Evolutionary conservation across 345 rosid species (phyloP).

Genomic region (Sonneratia alba): DNA sequence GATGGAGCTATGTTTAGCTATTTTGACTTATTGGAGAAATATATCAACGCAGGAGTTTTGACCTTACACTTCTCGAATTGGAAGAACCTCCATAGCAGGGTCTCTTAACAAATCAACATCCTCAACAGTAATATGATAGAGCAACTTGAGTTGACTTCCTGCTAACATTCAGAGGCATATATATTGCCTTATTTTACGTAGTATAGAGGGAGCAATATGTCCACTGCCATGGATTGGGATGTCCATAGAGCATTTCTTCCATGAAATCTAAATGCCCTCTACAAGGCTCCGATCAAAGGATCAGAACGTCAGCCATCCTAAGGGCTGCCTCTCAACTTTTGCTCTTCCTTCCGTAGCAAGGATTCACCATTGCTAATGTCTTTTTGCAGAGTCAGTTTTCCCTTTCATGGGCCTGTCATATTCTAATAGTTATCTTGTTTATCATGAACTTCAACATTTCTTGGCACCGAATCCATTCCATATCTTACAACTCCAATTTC

Average conservation of each 20-base stretch:
- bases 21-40: no score
- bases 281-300: neutral
- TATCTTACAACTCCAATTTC: conserved; percentile 39
- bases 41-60: no score
- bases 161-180: neutral
- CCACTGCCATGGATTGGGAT: neutral
- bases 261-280: neutral
- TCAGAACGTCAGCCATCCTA: no score
- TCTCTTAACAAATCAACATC: no score
- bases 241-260: neutral
- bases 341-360: conserved; percentile 80
- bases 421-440: conserved; percentile 32
- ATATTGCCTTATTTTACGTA: neutral
- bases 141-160: neutral
- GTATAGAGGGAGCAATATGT: neutral
- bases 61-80: no score
- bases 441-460: conserved; percentile 38
- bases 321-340: conserved; percentile 21
- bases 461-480: conserved; percentile 22
- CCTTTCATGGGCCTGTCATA: conserved; percentile 37
- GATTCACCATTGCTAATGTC: conserved; percentile 71
- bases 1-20: no score
- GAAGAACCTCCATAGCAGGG: no score
- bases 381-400: conserved; percentile 33
- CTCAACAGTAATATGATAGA: neutral